Evolutionary conservation across 176 grass and related monocot species (phyloP).

Genomic region (Bothriochloa decipiens): DNA sequence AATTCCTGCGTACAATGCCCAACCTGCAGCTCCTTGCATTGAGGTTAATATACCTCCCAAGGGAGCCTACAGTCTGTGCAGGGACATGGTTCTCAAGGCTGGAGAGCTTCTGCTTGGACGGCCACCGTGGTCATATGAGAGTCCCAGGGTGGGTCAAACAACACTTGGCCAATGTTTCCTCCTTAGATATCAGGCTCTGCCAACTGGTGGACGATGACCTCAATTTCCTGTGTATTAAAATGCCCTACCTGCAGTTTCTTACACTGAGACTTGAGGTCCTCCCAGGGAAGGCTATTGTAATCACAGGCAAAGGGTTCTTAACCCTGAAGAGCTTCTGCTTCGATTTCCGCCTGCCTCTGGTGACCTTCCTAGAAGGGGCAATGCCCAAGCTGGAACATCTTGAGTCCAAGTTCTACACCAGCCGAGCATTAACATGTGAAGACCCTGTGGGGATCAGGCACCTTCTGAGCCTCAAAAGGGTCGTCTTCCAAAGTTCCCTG

Average conservation of each 20-base stretch:
- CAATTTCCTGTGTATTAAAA: neutral
- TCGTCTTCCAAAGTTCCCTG: neutral
- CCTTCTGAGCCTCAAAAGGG: neutral
- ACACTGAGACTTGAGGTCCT: neutral
- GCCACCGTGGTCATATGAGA: too few relatives aligned
- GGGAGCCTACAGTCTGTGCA: too few relatives aligned
- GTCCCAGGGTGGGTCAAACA: neutral
- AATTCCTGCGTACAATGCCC: too few relatives aligned
- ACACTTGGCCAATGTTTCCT: neutral
- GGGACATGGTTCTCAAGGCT: neutral
- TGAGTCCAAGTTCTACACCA: neutral
- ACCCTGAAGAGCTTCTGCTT: neutral
- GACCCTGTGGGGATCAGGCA: neutral
- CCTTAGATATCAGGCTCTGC: neutral
- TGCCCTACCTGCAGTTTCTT: neutral
- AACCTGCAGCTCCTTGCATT: too few relatives aligned
- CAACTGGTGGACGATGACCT: neutral
- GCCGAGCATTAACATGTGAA: neutral
- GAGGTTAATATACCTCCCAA: too few relatives aligned
- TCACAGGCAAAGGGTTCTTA: neutral
- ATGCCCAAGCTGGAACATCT: neutral
- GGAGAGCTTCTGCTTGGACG: too few relatives aligned
- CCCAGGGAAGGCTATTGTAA: neutral
- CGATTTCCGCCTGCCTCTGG: neutral
- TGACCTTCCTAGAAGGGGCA: neutral